Evolutionary conservation across 768 basidiomycete genomes (phyloP).

Genomic region (Lepiota venenata): DNA sequence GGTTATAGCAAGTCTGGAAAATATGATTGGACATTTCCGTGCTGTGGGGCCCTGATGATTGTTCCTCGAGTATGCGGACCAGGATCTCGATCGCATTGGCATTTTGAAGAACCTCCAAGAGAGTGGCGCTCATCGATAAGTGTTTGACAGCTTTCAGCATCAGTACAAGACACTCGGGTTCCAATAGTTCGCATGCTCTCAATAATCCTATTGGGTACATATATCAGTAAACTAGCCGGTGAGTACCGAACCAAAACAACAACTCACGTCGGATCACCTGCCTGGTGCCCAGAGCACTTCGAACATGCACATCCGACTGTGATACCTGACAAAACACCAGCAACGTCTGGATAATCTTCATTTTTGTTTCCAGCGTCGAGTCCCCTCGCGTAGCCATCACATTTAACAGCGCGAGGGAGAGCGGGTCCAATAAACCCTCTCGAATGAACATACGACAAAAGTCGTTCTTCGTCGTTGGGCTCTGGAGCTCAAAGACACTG

Average conservation of each 20-base stretch:
- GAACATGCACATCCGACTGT: slow-evolving; percentile 92
- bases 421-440: slow-evolving; percentile 90
- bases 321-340: slow-evolving; percentile 93
- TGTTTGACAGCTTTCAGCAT: slow-evolving; percentile 96
- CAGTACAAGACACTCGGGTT: slow-evolving; percentile 83
- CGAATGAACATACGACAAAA: slow-evolving; percentile 98
- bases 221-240: neutral
- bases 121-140: slow-evolving; percentile 86
- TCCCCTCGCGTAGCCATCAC: slow-evolving; percentile 76
- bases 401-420: slow-evolving; percentile 85
- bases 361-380: slow-evolving; percentile 70
- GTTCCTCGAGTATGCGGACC: slow-evolving; percentile 80
- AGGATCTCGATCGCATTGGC: slow-evolving; percentile 93
- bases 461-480: slow-evolving; percentile 96
- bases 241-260: slow-evolving; percentile 16
- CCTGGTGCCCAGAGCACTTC: slow-evolving; percentile 87
- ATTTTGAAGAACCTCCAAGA: slow-evolving; percentile 93
- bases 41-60: slow-evolving; percentile 72
- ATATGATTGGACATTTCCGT: slow-evolving; percentile 98
- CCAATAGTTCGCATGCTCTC: slow-evolving; percentile 81
- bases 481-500: slow-evolving; percentile 94
- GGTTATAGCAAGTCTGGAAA: slow-evolving; percentile 96
- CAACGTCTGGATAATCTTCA: slow-evolving; percentile 86
- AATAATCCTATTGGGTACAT: slow-evolving; percentile 60
- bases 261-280: slow-evolving; percentile 84